Base-by-base conservation (phyloP, 306 rosid genomes). In the Cucurbita pepo region DNA sequence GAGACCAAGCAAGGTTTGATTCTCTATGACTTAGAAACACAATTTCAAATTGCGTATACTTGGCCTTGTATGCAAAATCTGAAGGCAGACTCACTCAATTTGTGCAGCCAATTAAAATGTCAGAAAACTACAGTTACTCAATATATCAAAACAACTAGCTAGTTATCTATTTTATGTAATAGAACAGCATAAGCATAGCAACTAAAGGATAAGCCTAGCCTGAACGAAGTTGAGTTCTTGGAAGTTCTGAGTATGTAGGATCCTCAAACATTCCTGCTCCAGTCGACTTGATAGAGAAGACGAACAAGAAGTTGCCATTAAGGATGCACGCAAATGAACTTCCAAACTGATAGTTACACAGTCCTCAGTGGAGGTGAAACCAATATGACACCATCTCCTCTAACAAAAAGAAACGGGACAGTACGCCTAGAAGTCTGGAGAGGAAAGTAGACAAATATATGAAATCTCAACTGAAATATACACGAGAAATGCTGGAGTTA, bases 361-460 rank as follows among this genome's bases (percentile, higher is more conserved):
- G 97, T 95, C 85, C 99, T 89, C 69, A 95, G 80, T 45, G 99
- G 99, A 1, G 99, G 99, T 11, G 99, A 95, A 78, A 95, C 99
- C 76, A 95, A 87, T 77, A 95, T 95, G 72, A 95, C 99, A 43
- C 99, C 99, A 70, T 95, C 97, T 69, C 99, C 99, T 85, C 99
- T 89, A 12, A 95, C 97, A 79, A 95, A 95, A 64, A 95, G 95
- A 84, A 89, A 95, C 5, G 99, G 99, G 72, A 95, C 92, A 0
- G 87, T 91, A 30, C 99, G 83, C 88, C 56, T 88, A 25, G 97
- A 91, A 63, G 99, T 88, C 99, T 95, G 96, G 62, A 79, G 85
- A 72, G 72, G 62, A 60, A 70, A 77, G 65, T 38, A 66, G 69
- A 71, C 73, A 47, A 38, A 13, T 19, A 25, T 7, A 3, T 12